Base-by-base conservation (phyloP, 1,139 yeast genomes). In the Groenewaldozyma auringiensis region DNA sequence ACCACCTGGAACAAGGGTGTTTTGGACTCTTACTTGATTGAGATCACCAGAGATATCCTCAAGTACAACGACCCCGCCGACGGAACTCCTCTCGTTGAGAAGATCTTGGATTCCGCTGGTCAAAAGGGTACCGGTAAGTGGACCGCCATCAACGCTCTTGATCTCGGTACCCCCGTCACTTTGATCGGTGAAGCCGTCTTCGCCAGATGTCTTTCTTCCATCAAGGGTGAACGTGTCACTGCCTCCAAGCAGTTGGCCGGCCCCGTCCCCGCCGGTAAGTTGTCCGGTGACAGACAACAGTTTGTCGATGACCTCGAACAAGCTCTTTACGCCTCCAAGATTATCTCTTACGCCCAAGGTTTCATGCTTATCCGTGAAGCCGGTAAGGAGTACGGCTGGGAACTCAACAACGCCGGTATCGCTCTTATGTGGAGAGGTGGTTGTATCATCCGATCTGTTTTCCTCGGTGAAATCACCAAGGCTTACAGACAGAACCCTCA, bases 371-470 rank as follows among this genome's bases (percentile, higher is more conserved):
- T 92, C 74, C 86, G 94, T 70, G 96, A 92, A 72, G 98, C 98
- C 60, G 97, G 96, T 59, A 83, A 78, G 73, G 95, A 87, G 70
- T 92, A 87, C 78, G 82, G 82, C 64, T 92, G 98, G 98, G 81
- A 86, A 70, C 78, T 92, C 70, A 92, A 92, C 84, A 85, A 86
- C 80, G 96, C 97, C 58, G 92, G 95, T 54, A 92, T 92, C 63
- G 98, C 97, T 59, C 80, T 92, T 66, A 92, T 92, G 98, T 92
- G 98, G 98, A 84, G 98, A 80, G 98, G 98, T 76, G 98, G 98
- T 60, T 92, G 98, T 79, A 92, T 92, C 71, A 92, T 92, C 73
- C 86, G 97, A 78, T 92, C 98, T 48, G 96, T 89, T 58, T 92
- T 92, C 84, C 78, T 92, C 66, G 96, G 81, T 65, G 97, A 92